Evolutionary conservation across 1,284 basidiomycete species (phyloP).

Genomic region (Ganoderma leucocontextum): DNA sequence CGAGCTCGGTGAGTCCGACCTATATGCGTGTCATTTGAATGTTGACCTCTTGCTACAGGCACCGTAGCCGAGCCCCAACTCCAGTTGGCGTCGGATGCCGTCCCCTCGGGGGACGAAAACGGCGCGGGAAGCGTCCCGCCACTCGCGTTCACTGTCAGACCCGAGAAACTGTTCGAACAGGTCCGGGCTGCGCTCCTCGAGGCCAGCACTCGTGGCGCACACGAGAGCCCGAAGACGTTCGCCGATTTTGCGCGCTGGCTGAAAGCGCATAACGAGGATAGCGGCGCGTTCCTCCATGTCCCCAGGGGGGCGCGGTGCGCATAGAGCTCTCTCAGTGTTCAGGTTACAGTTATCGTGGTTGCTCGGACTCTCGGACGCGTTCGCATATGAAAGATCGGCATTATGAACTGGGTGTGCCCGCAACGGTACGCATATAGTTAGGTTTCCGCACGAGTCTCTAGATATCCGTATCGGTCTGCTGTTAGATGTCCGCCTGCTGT

Average conservation of each 20-base stretch:
- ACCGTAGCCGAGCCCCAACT: background rate
- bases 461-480: background rate
- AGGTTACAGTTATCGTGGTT: background rate
- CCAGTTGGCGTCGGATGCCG: background rate
- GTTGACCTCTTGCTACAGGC: background rate
- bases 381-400: background rate
- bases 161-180: background rate
- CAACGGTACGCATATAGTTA: background rate
- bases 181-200: background rate
- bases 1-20: background rate
- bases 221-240: slow-evolving; percentile 2
- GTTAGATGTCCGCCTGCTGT: background rate
- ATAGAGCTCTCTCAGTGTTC: background rate
- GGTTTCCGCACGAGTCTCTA: background rate
- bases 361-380: background rate
- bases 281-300: background rate
- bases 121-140: background rate
- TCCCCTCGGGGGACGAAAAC: background rate
- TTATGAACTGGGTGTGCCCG: no score
- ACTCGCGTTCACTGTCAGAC: background rate
- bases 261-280: background rate
- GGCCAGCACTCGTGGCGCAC: background rate
- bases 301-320: background rate
- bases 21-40: background rate
- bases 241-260: slow-evolving; percentile 1